Percentiles rank a stretch among this genome's conserved stretches.
phyloP scores from a whole-genome alignment of 495 filamentous ascomycete genomes.

The Viridothelium virens region DNA sequence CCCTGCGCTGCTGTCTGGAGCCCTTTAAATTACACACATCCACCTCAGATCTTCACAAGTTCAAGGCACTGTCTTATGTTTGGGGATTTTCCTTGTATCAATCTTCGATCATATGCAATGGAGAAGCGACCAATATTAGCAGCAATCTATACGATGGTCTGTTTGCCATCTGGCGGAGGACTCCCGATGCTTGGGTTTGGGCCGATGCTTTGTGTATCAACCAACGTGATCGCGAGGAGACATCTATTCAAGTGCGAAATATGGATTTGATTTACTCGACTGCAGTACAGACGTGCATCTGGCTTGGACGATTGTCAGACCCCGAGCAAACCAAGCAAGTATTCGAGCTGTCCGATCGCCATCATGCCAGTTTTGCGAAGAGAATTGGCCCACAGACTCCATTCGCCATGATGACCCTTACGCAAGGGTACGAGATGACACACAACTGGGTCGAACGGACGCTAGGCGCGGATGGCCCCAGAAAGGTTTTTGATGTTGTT shows the following conservation, averaged over 20 bases:
- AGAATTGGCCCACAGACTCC: background rate
- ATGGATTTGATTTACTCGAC: background rate
- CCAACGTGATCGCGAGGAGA: background rate
- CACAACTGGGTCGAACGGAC: background rate
- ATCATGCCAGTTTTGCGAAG: background rate
- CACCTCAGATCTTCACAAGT: background rate
- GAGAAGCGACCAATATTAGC: background rate
- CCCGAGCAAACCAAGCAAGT: background rate
- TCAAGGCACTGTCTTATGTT: background rate
- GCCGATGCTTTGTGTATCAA: background rate
- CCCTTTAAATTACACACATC: constrained; percentile 1
- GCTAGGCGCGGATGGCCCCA: background rate
- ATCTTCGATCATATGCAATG: background rate
- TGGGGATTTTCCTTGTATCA: background rate
- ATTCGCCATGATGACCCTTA: background rate
- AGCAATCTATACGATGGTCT: background rate
- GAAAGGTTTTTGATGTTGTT: background rate
- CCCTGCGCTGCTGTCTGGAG: background rate
- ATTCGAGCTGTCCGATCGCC: background rate
- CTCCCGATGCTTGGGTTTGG: background rate
- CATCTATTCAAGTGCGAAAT: background rate
- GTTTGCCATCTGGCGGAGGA: background rate
- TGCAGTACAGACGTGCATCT: background rate
- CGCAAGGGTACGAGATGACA: background rate
- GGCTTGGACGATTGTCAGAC: background rate